Evolutionary conservation across 495 filamentous ascomycete genomes (phyloP).

Genomic region (Lophiostoma macrostomum): DNA sequence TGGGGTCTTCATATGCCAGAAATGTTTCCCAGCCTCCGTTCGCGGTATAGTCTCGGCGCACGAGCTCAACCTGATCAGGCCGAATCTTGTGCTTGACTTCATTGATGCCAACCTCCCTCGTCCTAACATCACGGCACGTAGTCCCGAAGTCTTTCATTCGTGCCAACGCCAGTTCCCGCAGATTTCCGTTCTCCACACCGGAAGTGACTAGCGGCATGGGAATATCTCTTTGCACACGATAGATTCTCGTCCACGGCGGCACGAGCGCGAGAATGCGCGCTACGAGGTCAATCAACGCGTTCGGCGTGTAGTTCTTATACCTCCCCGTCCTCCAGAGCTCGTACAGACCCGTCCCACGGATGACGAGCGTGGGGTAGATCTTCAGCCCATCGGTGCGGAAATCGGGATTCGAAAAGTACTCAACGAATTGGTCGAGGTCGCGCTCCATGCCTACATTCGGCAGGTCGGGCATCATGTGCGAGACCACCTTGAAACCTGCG

Average conservation of each 20-base stretch:
- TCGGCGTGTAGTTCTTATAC: conserved; percentile 98
- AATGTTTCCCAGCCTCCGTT: conserved; percentile 99
- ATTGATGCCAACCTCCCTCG: conserved; percentile 95
- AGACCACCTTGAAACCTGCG: conserved; percentile 97
- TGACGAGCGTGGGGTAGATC: conserved; percentile 96
- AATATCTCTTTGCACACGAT: conserved; percentile 96
- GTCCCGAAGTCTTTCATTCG: conserved; percentile 99
- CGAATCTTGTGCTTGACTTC: conserved; percentile 98
- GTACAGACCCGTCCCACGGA: conserved; percentile 94
- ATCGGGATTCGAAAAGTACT: conserved; percentile 95
- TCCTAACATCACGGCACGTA: conserved; percentile 94
- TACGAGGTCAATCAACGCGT: conserved; percentile 90
- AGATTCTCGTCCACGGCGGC: conserved; percentile 97
- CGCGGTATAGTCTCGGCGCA: conserved; percentile 91
- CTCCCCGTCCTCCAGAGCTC: conserved; percentile 95
- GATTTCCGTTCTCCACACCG: conserved; percentile 95
- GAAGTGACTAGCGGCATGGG: conserved; percentile 97
- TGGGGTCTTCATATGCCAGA: conserved; percentile 94
- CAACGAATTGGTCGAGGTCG: conserved; percentile 91
- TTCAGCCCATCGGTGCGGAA: conserved; percentile 98
- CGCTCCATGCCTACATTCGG: conserved; percentile 98
- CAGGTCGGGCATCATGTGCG: conserved; percentile 99
- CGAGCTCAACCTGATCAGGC: conserved; percentile 91
- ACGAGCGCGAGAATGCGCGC: conserved; percentile 91
- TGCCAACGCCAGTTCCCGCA: conserved; percentile 86